Evolutionary conservation across 345 rosid species (phyloP).

Genomic region (Eucalyptus camaldulensis): DNA sequence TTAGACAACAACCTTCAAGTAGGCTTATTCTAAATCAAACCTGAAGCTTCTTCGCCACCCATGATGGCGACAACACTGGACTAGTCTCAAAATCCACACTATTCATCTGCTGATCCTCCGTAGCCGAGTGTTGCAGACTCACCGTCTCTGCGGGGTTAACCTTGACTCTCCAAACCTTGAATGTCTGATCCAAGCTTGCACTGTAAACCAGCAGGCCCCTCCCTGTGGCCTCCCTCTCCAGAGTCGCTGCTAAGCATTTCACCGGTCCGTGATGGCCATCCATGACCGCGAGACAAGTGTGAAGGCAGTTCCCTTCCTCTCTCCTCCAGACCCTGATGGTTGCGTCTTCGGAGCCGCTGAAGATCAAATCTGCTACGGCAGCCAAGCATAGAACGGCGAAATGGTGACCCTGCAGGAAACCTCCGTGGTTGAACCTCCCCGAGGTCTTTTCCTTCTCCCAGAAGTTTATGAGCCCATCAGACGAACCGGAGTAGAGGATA

Average conservation of each 20-base stretch:
- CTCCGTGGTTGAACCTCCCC: constrained; percentile 50
- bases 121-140: neutral
- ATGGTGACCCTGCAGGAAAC: constrained; percentile 69
- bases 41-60: neutral
- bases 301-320: constrained; percentile 31
- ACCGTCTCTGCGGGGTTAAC: neutral
- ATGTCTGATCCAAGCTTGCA: constrained; percentile 79
- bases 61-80: constrained; percentile 1
- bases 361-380: constrained; percentile 55
- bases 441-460: constrained; percentile 60
- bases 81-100: neutral
- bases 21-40: neutral
- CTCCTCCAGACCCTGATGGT: constrained; percentile 88
- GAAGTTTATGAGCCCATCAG: constrained; percentile 75
- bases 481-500: constrained; percentile 70
- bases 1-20: neutral
- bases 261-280: constrained; percentile 92
- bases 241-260: constrained; percentile 65
- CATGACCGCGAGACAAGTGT: constrained; percentile 73
- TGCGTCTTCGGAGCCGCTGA: constrained; percentile 90
- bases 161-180: constrained; percentile 72
- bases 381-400: constrained; percentile 75
- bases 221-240: constrained; percentile 25
- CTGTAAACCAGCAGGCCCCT: constrained; percentile 64
- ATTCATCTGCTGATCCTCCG: neutral